These are phyloP conservation scores for Magnolia sinica DNA, from an alignment of 164 flowering plant species.

Conservation along the genomic window DNA sequence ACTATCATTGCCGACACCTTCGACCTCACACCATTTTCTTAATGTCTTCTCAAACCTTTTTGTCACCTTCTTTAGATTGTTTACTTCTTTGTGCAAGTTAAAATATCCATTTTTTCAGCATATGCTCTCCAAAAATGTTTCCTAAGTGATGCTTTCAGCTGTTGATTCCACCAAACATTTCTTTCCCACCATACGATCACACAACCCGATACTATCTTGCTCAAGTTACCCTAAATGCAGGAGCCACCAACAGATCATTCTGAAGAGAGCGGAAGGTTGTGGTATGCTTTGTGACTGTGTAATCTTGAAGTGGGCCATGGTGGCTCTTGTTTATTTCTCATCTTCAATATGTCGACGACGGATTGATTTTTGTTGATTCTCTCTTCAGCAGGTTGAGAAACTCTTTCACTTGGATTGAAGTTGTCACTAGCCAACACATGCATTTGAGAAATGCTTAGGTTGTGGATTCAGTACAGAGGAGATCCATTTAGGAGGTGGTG, in stretches of 20 bases:
- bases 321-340: not conserved
- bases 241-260: not conserved
- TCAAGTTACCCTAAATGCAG: not conserved
- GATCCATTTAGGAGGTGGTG: not conserved
- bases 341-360: not conserved
- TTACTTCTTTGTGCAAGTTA: not conserved
- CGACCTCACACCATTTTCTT: not conserved
- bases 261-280: not conserved
- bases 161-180: not conserved
- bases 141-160: not conserved
- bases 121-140: not conserved
- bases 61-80: not conserved
- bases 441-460: not conserved
- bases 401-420: not conserved
- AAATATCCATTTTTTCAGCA: not conserved
- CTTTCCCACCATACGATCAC: not conserved
- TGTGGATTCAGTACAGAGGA: not conserved
- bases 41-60: not conserved
- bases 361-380: not conserved
- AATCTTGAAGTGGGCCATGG: not conserved
- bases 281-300: not conserved
- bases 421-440: not conserved
- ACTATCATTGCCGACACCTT: not conserved
- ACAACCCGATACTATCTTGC: not conserved
- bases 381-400: constrained; percentile 1